phyloP scores from a whole-genome alignment of 2,329 filamentous ascomycete species.

The Bertia moriformis region DNA sequence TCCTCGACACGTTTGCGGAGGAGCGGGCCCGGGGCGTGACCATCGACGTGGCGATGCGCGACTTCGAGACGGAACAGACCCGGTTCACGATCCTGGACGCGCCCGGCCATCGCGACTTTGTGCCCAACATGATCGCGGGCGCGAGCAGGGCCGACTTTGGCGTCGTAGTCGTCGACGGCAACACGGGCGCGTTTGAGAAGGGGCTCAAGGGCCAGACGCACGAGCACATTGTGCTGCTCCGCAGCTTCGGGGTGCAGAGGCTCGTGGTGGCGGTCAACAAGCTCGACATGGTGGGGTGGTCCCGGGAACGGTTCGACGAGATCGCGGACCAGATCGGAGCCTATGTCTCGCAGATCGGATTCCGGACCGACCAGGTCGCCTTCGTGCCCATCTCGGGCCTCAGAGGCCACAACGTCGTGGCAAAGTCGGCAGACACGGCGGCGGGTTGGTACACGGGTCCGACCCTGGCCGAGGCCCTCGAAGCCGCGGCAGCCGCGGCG shows the following conservation, averaged over 20 bases:
- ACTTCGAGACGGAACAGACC: conserved; percentile 78
- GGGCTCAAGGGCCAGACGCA: conserved; percentile 86
- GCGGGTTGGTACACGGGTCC: conserved; percentile 68
- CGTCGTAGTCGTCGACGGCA: conserved; percentile 82
- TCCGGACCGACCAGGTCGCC: conserved; percentile 64
- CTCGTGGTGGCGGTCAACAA: conserved; percentile 92
- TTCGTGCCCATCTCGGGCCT: conserved; percentile 87
- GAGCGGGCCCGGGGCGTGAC: conserved; percentile 84
- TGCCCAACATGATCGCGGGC: conserved; percentile 97
- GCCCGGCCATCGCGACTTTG: conserved; percentile 86
- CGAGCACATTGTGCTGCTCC: conserved; percentile 77
- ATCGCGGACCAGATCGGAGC: conserved; percentile 71
- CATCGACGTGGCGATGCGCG: conserved; percentile 88
- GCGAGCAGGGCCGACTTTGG: conserved; percentile 93
- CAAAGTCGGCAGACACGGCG: conserved; percentile 33
- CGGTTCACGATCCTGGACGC: conserved; percentile 90
- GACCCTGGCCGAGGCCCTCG: conserved; percentile 71
- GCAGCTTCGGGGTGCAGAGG: conserved; percentile 78
- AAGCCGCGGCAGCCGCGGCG: no score
- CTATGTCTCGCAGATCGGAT: conserved; percentile 71
- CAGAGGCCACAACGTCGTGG: conserved; percentile 71
- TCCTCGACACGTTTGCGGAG: conserved; percentile 81
- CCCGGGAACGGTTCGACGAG: conserved; percentile 66
- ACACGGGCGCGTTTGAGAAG: conserved; percentile 81
- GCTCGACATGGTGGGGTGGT: conserved; percentile 77